A percentile compares a stretch with the other conserved stretches of the same genome.
Conservation (phyloP, 768 basidiomycete genomes). For the Boletus reticulatus region DNA sequence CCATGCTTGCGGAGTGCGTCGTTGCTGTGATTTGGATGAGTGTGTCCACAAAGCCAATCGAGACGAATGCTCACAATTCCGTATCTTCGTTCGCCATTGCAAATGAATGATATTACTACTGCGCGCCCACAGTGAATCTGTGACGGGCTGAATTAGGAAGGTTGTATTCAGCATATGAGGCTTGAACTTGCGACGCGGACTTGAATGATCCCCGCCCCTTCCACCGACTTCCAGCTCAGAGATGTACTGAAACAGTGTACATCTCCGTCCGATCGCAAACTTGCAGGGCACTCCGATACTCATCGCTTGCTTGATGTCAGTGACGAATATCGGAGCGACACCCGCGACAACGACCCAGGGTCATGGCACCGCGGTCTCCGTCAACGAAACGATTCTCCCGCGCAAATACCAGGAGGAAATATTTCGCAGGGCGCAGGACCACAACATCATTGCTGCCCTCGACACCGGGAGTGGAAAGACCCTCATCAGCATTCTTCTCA, state of each 20-base stretch:
- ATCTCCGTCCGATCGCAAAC: constrained; percentile 4
- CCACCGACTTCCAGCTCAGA: constrained; percentile 3
- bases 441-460: constrained; percentile 57
- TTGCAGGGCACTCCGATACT: constrained; percentile 12
- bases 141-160: constrained; percentile 24
- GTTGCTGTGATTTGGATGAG: constrained; percentile 52
- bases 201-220: constrained; percentile 15
- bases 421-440: constrained; percentile 46
- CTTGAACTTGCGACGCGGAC: constrained; percentile 22
- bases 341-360: constrained; percentile 24
- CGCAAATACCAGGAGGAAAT: constrained; percentile 58
- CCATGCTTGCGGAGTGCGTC: constrained; percentile 92
- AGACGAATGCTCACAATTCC: constrained; percentile 71
- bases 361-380: constrained; percentile 16
- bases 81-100: constrained; percentile 71
- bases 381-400: constrained; percentile 42
- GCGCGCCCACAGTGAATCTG: constrained; percentile 11
- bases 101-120: not conserved
- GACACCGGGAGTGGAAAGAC: constrained; percentile 66
- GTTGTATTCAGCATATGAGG: constrained; percentile 22
- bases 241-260: constrained; percentile 23
- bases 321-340: constrained; percentile 15
- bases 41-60: not conserved
- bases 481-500: constrained; percentile 58
- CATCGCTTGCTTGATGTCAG: constrained; percentile 24